These are phyloP conservation scores for Huiozyma naganishii DNA, from an alignment of 805 yeast species.

Conservation along the genomic window DNA sequence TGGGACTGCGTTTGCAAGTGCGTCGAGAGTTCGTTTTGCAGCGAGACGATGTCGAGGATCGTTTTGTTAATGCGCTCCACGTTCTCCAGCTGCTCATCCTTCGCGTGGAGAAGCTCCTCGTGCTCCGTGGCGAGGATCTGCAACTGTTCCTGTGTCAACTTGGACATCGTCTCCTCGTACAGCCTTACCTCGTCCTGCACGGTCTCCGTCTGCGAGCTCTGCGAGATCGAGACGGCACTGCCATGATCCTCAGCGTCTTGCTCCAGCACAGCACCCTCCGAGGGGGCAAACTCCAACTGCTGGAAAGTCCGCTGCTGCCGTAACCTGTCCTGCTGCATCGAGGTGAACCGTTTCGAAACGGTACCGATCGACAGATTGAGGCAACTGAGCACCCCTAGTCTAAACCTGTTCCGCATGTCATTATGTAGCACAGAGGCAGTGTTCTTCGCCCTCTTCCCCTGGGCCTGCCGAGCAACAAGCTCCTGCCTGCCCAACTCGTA, in stretches of 20 bases:
- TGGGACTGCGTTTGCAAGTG: slow-evolving; percentile 68
- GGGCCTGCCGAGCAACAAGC: slow-evolving; percentile 16
- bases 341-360: slow-evolving; percentile 36
- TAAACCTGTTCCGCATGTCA: slow-evolving; percentile 32
- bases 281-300: slow-evolving; percentile 6
- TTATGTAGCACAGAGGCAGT: slow-evolving; percentile 16
- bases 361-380: slow-evolving; percentile 35
- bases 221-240: slow-evolving; percentile 19
- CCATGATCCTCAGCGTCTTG: neutral
- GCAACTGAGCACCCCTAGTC: slow-evolving; percentile 40
- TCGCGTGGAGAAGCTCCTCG: slow-evolving; percentile 40
- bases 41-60: slow-evolving; percentile 59
- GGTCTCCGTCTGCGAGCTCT: slow-evolving; percentile 15
- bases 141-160: slow-evolving; percentile 41
- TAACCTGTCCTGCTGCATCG: slow-evolving; percentile 40
- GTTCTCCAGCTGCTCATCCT: slow-evolving; percentile 49
- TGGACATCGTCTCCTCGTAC: slow-evolving; percentile 27
- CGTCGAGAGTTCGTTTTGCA: slow-evolving; percentile 63
- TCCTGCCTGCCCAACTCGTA: slow-evolving; percentile 40
- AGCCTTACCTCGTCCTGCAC: slow-evolving; percentile 27
- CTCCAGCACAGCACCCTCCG: neutral
- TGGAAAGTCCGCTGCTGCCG: slow-evolving; percentile 29
- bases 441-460: neutral
- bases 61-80: slow-evolving; percentile 51
- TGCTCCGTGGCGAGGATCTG: slow-evolving; percentile 52